Percentiles rank a stretch among this genome's conserved stretches.
Conservation (phyloP, 164 flowering plant species). For the Nymphaea thermarum region DNA sequence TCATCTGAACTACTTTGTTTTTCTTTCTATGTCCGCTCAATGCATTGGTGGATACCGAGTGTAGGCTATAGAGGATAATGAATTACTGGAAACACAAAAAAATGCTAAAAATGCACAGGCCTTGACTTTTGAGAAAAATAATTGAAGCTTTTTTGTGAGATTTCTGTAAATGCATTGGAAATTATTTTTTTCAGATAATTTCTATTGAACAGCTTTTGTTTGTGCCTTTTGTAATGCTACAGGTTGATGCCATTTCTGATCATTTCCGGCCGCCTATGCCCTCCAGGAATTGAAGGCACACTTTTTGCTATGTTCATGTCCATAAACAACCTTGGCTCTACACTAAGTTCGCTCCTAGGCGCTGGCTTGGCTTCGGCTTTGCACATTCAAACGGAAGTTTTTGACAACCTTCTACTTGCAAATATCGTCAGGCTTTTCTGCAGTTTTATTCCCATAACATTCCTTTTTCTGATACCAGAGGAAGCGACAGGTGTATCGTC, state of each 20-base stretch:
- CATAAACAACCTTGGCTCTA: conserved; percentile 70
- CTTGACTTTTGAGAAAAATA: not conserved
- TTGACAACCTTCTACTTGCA: conserved; percentile 61
- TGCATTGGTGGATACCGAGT: too few species aligned
- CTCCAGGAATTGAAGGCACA: conserved; percentile 95
- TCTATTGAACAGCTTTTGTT: not conserved
- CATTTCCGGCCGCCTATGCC: conserved; percentile 85
- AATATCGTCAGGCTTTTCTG: conserved; percentile 43
- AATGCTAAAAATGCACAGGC: too few species aligned
- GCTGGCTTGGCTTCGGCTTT: conserved; percentile 73
- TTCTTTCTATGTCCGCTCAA: too few species aligned
- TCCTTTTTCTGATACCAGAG: conserved; percentile 80
- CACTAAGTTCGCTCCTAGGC: conserved; percentile 68
- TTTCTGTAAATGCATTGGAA: too few species aligned
- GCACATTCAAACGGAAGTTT: conserved; percentile 68
- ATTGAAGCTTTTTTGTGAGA: not conserved
- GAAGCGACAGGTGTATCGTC: conserved; percentile 70
- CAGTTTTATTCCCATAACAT: conserved; percentile 54
- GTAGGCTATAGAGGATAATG: too few species aligned
- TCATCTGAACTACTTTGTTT: too few species aligned
- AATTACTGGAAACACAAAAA: too few species aligned
- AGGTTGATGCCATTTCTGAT: conserved; percentile 96
- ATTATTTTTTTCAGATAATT: not conserved
- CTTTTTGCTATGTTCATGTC: conserved; percentile 95
- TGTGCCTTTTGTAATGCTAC: conserved; percentile 12